phyloP scores from a whole-genome alignment of 2,329 filamentous ascomycete species.

The Cladophialophora yegresii region DNA sequence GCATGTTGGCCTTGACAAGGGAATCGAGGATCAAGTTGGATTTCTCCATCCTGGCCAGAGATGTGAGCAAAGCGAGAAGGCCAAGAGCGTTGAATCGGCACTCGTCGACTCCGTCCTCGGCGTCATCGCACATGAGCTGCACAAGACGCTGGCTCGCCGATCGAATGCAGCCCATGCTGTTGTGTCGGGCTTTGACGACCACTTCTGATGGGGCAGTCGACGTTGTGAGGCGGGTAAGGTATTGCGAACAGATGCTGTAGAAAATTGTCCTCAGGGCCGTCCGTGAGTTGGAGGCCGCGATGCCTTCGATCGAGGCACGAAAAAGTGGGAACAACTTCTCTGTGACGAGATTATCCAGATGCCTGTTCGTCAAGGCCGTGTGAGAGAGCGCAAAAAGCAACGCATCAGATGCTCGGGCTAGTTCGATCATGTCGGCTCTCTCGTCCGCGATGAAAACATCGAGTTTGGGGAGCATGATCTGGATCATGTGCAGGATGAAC shows the following conservation, averaged over 20 bases:
- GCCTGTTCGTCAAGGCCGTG: constrained; percentile 39
- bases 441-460: constrained; percentile 73
- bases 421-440: constrained; percentile 68
- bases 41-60: constrained; percentile 69
- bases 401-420: constrained; percentile 75
- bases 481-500: constrained; percentile 82
- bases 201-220: constrained; percentile 51
- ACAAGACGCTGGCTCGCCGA: constrained; percentile 79
- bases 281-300: constrained; percentile 69
- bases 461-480: constrained; percentile 83
- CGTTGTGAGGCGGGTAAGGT: constrained; percentile 67
- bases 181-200: constrained; percentile 50
- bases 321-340: constrained; percentile 92
- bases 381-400: constrained; percentile 47
- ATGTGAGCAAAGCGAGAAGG: constrained; percentile 75
- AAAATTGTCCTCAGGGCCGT: constrained; percentile 76
- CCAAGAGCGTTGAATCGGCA: constrained; percentile 85
- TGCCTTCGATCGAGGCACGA: constrained; percentile 77
- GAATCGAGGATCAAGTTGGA: constrained; percentile 75
- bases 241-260: constrained; percentile 88
- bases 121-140: constrained; percentile 88
- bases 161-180: constrained; percentile 70
- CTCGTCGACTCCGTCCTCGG: constrained; percentile 75
- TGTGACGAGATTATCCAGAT: constrained; percentile 70
- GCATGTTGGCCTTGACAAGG: constrained; percentile 83